Conservation (phyloP, 352 stramenopile genomes). For the Pythium coloratum region DNA sequence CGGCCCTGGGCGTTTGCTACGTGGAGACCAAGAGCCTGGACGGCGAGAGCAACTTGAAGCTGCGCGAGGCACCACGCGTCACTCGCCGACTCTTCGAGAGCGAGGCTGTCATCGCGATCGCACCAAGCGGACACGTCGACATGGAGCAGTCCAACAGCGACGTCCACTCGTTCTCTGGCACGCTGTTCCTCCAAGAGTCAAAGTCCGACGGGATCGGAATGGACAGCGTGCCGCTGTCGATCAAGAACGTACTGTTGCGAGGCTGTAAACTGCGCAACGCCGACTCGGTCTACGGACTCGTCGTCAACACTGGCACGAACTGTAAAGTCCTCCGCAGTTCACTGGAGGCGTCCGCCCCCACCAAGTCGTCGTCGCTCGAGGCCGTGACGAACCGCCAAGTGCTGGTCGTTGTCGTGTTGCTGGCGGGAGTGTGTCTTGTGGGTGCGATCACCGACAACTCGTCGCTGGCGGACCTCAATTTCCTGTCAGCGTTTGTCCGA, state of each 20-base stretch:
- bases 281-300: constrained; percentile 83
- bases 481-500: constrained; percentile 36
- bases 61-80: constrained; percentile 53
- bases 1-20: constrained; percentile 66
- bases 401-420: constrained; percentile 67
- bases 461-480: constrained; percentile 40
- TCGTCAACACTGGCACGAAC: constrained; percentile 91
- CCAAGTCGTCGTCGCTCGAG: constrained; percentile 76
- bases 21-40: constrained; percentile 92
- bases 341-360: constrained; percentile 38
- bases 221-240: constrained; percentile 36
- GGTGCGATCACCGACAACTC: constrained; percentile 57
- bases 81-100: constrained; percentile 10
- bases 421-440: constrained; percentile 62
- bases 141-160: constrained; percentile 72
- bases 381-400: constrained; percentile 78
- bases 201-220: constrained; percentile 24
- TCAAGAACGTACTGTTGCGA: constrained; percentile 89
- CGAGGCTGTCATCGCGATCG: not conserved
- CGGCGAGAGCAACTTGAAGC: constrained; percentile 93
- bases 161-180: constrained; percentile 74
- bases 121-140: constrained; percentile 58
- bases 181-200: constrained; percentile 38
- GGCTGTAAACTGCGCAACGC: constrained; percentile 90
- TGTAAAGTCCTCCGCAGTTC: constrained; percentile 89